Percentiles rank a stretch among this genome's conserved stretches.
Evolutionary conservation across 2,329 filamentous ascomycete genomes (phyloP).

Genomic region (Exserohilum rostratum): DNA sequence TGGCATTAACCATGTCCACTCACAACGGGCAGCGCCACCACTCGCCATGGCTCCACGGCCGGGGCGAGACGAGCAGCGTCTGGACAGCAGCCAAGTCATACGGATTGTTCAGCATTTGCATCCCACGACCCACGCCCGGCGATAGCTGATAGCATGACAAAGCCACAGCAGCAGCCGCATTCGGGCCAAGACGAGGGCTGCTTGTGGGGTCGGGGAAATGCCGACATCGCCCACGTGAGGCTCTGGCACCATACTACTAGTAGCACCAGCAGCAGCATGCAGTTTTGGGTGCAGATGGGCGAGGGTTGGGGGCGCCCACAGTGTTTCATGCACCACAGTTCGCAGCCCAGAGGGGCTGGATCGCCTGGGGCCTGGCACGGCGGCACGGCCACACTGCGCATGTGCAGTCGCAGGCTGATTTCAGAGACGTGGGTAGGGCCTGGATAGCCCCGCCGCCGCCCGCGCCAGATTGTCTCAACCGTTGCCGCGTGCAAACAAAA

Average conservation of each 20-base stretch:
- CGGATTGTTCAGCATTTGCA: slow-evolving; percentile 24
- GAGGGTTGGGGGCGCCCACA: slow-evolving; percentile 17
- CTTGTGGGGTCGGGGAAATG: slow-evolving; percentile 20
- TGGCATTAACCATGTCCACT: not conserved
- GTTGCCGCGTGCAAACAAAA: slow-evolving; percentile 1
- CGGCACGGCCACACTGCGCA: slow-evolving; percentile 2
- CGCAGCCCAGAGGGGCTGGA: slow-evolving; percentile 14
- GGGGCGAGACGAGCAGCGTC: slow-evolving; percentile 1
- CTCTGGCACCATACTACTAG: slow-evolving; percentile 1
- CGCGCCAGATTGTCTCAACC: slow-evolving; percentile 11
- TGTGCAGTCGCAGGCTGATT: slow-evolving; percentile 4
- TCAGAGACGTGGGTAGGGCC: not conserved
- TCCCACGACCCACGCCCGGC: slow-evolving; percentile 15
- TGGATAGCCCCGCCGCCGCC: slow-evolving; percentile 11
- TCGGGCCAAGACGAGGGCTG: not conserved
- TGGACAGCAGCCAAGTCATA: slow-evolving; percentile 1
- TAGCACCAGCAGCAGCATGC: not conserved
- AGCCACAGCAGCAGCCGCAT: not conserved
- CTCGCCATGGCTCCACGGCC: slow-evolving; percentile 1
- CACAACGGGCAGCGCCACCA: no score
- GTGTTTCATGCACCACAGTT: slow-evolving; percentile 26
- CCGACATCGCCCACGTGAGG: slow-evolving; percentile 27
- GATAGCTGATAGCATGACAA: slow-evolving; percentile 15
- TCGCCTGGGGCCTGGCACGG: slow-evolving; percentile 5
- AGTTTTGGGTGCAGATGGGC: slow-evolving; percentile 9